These are phyloP conservation scores for Fusarium keratoplasticum DNA, from an alignment of 2,329 filamentous ascomycete species.

Conservation along the genomic window DNA sequence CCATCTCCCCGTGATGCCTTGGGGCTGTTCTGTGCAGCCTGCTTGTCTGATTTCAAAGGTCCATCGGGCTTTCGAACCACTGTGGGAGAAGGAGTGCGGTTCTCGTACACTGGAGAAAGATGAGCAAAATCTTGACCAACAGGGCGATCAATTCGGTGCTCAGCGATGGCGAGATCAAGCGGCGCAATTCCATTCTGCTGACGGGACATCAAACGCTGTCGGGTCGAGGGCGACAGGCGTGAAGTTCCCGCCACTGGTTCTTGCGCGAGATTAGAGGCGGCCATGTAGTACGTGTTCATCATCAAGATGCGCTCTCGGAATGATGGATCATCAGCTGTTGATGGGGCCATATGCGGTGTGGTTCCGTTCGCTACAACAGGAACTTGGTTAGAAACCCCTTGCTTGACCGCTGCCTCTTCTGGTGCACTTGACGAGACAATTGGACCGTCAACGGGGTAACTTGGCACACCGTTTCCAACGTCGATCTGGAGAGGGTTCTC, in stretches of 20 bases:
- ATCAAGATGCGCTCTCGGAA: conserved; percentile 56
- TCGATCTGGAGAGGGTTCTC: conserved; percentile 48
- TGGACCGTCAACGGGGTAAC: conserved; percentile 27
- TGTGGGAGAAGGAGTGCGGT: conserved; percentile 77
- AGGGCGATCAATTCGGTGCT: conserved; percentile 53
- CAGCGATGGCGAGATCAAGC: conserved; percentile 65
- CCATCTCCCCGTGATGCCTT: conserved; percentile 35
- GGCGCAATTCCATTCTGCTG: conserved; percentile 65
- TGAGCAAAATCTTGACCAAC: conserved; percentile 57
- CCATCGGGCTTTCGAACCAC: conserved; percentile 65
- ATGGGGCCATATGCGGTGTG: conserved; percentile 33
- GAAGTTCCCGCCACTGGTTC: conserved; percentile 46
- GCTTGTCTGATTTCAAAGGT: conserved; percentile 44
- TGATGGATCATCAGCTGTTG: conserved; percentile 52
- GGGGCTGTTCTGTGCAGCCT: conserved; percentile 31
- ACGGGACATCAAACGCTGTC: conserved; percentile 54
- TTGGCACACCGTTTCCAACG: conserved; percentile 19
- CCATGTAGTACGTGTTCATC: conserved; percentile 51
- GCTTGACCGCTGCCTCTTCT: conserved; percentile 31
- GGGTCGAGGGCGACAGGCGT: conserved; percentile 49
- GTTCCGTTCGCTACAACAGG: conserved; percentile 54
- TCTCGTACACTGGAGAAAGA: conserved; percentile 81
- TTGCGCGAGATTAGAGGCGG: conserved; percentile 44
- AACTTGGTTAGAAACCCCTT: conserved; percentile 37
- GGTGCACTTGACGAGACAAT: conserved; percentile 10